These are phyloP conservation scores for Cercospora zeina DNA, from an alignment of 2,329 filamentous ascomycete species.

Conservation along the genomic window DNA sequence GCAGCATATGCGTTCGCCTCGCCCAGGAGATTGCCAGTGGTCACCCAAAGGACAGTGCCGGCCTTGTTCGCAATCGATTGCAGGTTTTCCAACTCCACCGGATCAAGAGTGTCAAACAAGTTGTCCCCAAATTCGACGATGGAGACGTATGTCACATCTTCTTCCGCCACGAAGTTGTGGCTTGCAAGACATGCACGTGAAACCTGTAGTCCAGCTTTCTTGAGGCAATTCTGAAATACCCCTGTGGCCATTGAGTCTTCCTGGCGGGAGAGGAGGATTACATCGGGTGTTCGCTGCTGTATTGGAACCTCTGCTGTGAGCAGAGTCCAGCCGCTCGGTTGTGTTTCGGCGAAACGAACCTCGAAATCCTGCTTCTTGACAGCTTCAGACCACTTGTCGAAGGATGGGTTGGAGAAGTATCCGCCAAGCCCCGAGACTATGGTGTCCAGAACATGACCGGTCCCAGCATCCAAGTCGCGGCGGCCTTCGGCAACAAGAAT, in stretches of 20 bases:
- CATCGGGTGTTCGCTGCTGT: not conserved
- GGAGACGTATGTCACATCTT: not conserved
- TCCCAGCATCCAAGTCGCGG: not conserved
- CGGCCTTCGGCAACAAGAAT: not conserved
- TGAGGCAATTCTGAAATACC: not conserved
- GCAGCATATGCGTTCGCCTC: not conserved
- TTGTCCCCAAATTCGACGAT: not conserved
- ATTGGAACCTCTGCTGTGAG: not conserved
- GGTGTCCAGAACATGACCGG: not conserved
- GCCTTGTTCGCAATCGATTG: not conserved
- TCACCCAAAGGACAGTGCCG: not conserved
- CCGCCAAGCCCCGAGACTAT: not conserved
- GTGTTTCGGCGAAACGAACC: not conserved
- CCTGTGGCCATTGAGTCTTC: not conserved
- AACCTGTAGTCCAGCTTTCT: not conserved
- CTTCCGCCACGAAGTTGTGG: not conserved
- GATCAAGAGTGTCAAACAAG: not conserved
- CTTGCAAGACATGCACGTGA: not conserved
- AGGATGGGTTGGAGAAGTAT: not conserved
- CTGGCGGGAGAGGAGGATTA: not conserved
- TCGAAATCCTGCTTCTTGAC: not conserved
- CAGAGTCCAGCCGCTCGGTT: not conserved
- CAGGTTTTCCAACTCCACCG: not conserved
- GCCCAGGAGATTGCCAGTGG: not conserved
- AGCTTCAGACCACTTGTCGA: constrained; percentile 2